Percentiles rank a stretch among this genome's conserved stretches.
Evolutionary conservation across 495 filamentous ascomycete species (phyloP).

Genomic region (Talaromyces stipitatus): DNA sequence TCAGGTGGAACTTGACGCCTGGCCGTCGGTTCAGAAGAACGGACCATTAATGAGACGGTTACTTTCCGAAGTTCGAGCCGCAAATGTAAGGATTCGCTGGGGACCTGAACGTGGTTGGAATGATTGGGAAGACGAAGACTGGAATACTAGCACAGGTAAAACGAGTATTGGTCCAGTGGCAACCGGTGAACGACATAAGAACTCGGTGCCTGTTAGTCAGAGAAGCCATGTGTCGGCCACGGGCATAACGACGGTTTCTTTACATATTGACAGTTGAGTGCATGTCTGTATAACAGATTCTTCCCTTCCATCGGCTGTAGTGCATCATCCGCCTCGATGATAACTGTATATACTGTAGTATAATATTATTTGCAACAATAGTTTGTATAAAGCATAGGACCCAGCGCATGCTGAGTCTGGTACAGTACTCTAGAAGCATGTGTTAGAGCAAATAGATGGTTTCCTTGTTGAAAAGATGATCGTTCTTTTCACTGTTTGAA

Average conservation of each 20-base stretch:
- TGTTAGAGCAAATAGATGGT: too few species aligned
- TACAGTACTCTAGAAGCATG: too few species aligned
- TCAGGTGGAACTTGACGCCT: slow-evolving; percentile 69
- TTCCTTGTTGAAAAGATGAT: too few species aligned
- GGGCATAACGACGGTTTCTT: not conserved
- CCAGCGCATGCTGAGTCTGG: too few species aligned
- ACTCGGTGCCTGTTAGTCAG: not conserved
- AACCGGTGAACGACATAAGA: not conserved
- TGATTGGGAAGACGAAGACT: slow-evolving; percentile 24
- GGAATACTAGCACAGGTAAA: not conserved
- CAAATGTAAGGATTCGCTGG: slow-evolving; percentile 54
- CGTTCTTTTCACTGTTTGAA: too few species aligned
- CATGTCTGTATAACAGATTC: too few species aligned
- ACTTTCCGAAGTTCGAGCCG: slow-evolving; percentile 42
- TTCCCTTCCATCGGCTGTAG: too few species aligned
- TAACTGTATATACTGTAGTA: too few species aligned
- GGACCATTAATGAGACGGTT: slow-evolving; percentile 66
- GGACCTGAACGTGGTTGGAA: slow-evolving; percentile 64
- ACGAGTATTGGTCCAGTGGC: too few species aligned
- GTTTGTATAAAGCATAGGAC: too few species aligned
- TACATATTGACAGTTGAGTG: not conserved
- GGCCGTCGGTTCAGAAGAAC: slow-evolving; percentile 57
- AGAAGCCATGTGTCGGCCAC: not conserved
- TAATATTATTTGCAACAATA: too few species aligned
- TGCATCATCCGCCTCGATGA: too few species aligned